Conservation (phyloP, 1,284 basidiomycete genomes). For the Ustilago crameri region DNA sequence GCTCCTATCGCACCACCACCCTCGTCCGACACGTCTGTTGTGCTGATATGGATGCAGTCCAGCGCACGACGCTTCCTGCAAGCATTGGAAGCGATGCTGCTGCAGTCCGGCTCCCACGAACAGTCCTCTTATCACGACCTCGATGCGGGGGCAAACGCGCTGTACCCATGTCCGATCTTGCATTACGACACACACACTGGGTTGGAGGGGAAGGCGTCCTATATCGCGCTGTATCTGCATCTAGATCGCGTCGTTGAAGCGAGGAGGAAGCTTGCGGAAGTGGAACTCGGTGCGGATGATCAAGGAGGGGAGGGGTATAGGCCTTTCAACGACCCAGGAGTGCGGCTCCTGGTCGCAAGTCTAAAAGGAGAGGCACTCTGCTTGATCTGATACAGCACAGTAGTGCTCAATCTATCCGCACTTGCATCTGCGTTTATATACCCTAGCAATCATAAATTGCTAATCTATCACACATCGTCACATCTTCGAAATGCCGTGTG, state of each 20-base stretch:
- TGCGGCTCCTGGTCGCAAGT: slow-evolving; percentile 29
- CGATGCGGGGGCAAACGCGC: neutral
- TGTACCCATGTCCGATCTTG: slow-evolving; percentile 28
- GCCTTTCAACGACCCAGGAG: slow-evolving; percentile 19
- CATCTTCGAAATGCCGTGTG: too few relatives aligned
- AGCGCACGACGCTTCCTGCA: slow-evolving; percentile 24
- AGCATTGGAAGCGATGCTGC: slow-evolving; percentile 18
- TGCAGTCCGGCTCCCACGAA: too few relatives aligned
- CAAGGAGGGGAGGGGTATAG: slow-evolving; percentile 7
- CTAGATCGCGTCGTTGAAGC: slow-evolving; percentile 24
- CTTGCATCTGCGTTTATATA: too few relatives aligned
- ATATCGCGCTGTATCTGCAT: slow-evolving; percentile 32
- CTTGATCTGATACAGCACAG: slow-evolving; percentile 21
- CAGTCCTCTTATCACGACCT: neutral
- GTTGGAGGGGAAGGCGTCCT: slow-evolving; percentile 6
- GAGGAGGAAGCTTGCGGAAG: slow-evolving; percentile 8
- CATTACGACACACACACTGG: slow-evolving; percentile 23
- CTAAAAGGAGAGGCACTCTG: slow-evolving; percentile 21
- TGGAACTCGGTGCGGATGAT: slow-evolving; percentile 11
- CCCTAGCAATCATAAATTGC: too few relatives aligned
- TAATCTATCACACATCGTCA: too few relatives aligned
- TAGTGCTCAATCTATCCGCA: too few relatives aligned
- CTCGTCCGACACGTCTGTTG: neutral
- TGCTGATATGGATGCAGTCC: slow-evolving; percentile 32
- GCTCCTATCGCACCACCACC: neutral